Evolutionary conservation across 1,284 basidiomycete genomes (phyloP).

Genomic region (Pseudozyma thailandica): DNA sequence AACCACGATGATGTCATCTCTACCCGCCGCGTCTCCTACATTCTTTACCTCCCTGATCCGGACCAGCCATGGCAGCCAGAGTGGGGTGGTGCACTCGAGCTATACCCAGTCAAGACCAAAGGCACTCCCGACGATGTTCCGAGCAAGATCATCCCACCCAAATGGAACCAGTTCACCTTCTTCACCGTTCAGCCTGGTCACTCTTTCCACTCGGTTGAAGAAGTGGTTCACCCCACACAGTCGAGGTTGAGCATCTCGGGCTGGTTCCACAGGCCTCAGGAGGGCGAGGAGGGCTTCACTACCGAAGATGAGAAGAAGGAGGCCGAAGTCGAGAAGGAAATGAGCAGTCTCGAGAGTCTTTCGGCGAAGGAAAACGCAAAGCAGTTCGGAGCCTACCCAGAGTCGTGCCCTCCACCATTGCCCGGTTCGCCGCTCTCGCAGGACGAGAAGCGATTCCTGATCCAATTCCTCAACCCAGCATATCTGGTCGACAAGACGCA

Average conservation of each 20-base stretch:
- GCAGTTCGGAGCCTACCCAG: constrained; percentile 72
- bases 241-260: constrained; percentile 83
- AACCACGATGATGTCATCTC: constrained; percentile 86
- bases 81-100: constrained; percentile 93
- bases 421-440: constrained; percentile 60
- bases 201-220: constrained; percentile 97
- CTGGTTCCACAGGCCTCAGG: constrained; percentile 88
- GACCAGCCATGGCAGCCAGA: constrained; percentile 76
- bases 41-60: constrained; percentile 94
- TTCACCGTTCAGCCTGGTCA: constrained; percentile 86
- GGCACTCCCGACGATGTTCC: constrained; percentile 60
- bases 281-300: constrained; percentile 87
- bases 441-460: constrained; percentile 63
- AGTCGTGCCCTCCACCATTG: constrained; percentile 46
- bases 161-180: constrained; percentile 97
- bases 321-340: constrained; percentile 56
- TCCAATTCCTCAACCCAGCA: constrained; percentile 84
- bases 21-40: constrained; percentile 92
- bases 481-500: constrained; percentile 87
- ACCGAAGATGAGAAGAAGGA: constrained; percentile 72
- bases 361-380: constrained; percentile 76
- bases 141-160: constrained; percentile 60
- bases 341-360: constrained; percentile 70
- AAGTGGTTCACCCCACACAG: constrained; percentile 73
- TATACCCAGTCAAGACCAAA: constrained; percentile 77